Evolutionary conservation across 2,329 filamentous ascomycete species (phyloP).

Genomic region (Cryoendolithus antarcticus): DNA sequence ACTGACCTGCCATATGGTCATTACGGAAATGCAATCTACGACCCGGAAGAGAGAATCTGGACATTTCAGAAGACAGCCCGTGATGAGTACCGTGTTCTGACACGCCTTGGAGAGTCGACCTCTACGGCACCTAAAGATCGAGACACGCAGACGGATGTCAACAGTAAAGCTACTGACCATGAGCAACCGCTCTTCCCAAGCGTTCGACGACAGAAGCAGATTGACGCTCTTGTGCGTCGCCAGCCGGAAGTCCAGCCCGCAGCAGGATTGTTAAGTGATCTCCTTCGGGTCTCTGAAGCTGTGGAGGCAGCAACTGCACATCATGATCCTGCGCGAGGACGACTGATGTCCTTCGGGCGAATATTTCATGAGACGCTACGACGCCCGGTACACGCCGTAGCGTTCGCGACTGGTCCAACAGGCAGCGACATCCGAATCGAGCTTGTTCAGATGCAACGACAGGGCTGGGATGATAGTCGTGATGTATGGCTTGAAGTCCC

Average conservation of each 20-base stretch:
- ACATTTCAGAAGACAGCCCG: conserved; percentile 8
- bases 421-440: conserved; percentile 47
- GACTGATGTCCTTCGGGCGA: conserved; percentile 46
- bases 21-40: conserved; percentile 39
- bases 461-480: conserved; percentile 41
- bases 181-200: neutral
- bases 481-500: conserved; percentile 37
- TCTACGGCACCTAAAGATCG: neutral
- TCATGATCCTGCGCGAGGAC: conserved; percentile 29
- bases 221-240: conserved; percentile 6
- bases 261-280: conserved; percentile 6
- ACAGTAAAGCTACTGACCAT: no score
- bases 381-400: conserved; percentile 23
- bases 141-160: no score
- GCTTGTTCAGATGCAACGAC: conserved; percentile 37
- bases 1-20: conserved; percentile 42
- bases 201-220: conserved; percentile 9
- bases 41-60: conserved; percentile 36
- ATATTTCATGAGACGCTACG: conserved; percentile 28
- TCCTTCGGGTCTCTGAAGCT: conserved; percentile 20
- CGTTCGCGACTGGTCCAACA: conserved; percentile 37
- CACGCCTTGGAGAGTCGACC: conserved; percentile 17
- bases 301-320: conserved; percentile 18
- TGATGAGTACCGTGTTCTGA: conserved; percentile 8
- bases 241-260: conserved; percentile 16